Percentiles rank a stretch among this genome's conserved stretches.
phyloP scores from a whole-genome alignment of 345 rosid genomes.

The Pugionium cornutum region DNA sequence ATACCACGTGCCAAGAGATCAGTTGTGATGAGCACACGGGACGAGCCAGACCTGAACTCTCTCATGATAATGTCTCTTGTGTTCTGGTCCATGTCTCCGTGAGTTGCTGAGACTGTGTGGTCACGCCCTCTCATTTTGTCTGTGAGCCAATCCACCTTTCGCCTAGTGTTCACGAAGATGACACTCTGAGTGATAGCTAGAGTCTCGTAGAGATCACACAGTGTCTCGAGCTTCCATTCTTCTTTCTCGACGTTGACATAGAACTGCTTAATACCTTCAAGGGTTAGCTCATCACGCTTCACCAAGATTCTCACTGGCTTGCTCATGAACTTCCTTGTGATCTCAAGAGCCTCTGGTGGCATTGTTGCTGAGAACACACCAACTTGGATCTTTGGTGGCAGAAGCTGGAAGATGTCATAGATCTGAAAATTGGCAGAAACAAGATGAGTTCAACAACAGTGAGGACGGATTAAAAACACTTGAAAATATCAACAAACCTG shows the following conservation, averaged over 20 bases:
- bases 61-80: slow-evolving; percentile 76
- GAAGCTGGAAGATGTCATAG: slow-evolving; percentile 76
- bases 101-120: slow-evolving; percentile 75
- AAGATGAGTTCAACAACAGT: background rate
- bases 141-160: slow-evolving; percentile 81
- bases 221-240: slow-evolving; percentile 79
- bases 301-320: slow-evolving; percentile 76
- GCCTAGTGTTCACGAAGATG: slow-evolving; percentile 69
- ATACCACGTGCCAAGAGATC: slow-evolving; percentile 80
- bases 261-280: slow-evolving; percentile 80
- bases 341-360: slow-evolving; percentile 84
- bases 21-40: slow-evolving; percentile 71
- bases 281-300: slow-evolving; percentile 78
- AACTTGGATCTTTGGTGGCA: slow-evolving; percentile 69
- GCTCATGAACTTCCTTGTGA: slow-evolving; percentile 79
- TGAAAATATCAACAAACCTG: slow-evolving; percentile 46
- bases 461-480: background rate
- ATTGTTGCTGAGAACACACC: slow-evolving; percentile 81
- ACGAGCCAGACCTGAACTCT: slow-evolving; percentile 75
- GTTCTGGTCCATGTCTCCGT: slow-evolving; percentile 82
- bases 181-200: slow-evolving; percentile 73
- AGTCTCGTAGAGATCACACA: slow-evolving; percentile 74
- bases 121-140: slow-evolving; percentile 71
- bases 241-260: slow-evolving; percentile 71
- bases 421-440: slow-evolving; percentile 43